A percentile compares a stretch with the other conserved stretches of the same genome.
phyloP scores from a whole-genome alignment of 2,329 filamentous ascomycete genomes.

The Pochonia chlamydosporia region DNA sequence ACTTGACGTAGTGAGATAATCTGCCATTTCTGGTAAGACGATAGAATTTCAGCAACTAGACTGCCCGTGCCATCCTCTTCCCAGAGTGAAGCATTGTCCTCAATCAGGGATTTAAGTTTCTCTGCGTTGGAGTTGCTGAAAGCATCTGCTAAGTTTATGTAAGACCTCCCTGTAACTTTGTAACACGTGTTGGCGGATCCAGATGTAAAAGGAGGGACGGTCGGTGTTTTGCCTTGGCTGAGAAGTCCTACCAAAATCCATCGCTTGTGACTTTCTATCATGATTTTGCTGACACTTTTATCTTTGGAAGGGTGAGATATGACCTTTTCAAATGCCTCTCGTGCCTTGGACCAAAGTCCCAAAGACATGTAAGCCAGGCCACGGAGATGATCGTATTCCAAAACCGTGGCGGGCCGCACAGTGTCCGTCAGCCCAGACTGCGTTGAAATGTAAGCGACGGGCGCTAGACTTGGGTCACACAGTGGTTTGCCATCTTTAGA shows the following conservation, averaged over 20 bases:
- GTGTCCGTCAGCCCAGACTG: constrained; percentile 51
- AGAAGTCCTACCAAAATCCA: constrained; percentile 77
- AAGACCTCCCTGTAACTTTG: constrained; percentile 57
- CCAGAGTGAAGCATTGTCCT: constrained; percentile 55
- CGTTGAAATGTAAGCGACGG: constrained; percentile 53
- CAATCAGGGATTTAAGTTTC: constrained; percentile 58
- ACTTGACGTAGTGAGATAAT: constrained; percentile 67
- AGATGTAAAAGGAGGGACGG: constrained; percentile 52
- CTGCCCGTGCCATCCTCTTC: constrained; percentile 65
- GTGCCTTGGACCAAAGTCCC: constrained; percentile 57
- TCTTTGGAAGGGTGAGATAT: constrained; percentile 63
- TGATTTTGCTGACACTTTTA: constrained; percentile 63
- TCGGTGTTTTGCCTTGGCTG: constrained; percentile 52
- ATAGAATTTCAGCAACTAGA: constrained; percentile 63
- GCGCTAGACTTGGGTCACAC: constrained; percentile 40
- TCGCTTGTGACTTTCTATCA: constrained; percentile 88
- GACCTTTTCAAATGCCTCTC: constrained; percentile 56
- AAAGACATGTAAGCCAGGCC: constrained; percentile 59
- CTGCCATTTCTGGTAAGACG: constrained; percentile 69
- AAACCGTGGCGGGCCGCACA: constrained; percentile 46
- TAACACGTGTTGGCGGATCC: constrained; percentile 49
- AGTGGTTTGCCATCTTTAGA: constrained; percentile 30
- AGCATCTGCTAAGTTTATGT: constrained; percentile 61
- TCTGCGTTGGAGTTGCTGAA: constrained; percentile 54
- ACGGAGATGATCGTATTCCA: constrained; percentile 62